phyloP scores from a whole-genome alignment of 179 eudicot genomes.

The Corrigiola litoralis region DNA sequence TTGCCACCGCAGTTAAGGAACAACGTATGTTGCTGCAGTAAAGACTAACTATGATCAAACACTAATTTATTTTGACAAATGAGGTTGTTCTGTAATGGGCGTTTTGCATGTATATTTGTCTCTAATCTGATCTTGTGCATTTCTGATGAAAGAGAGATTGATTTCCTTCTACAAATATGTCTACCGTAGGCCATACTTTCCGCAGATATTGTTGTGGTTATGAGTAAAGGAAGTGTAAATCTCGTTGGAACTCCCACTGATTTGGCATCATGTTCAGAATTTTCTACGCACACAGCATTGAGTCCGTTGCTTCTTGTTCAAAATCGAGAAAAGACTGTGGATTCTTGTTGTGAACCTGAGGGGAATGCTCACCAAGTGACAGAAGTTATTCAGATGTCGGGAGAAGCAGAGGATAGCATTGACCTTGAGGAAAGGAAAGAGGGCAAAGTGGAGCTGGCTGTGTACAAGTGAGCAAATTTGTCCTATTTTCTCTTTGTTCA shows the following conservation, averaged over 20 bases:
- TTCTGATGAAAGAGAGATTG: neutral
- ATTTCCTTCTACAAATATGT: neutral
- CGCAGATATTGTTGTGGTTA: conserved; percentile 73
- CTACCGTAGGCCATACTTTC: conserved; percentile 66
- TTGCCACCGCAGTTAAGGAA: neutral
- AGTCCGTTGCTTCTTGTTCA: conserved; percentile 31
- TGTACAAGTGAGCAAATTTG: conserved; percentile 54
- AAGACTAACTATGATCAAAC: neutral
- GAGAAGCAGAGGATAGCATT: conserved; percentile 35
- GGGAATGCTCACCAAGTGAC: conserved; percentile 23
- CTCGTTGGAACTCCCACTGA: conserved; percentile 71
- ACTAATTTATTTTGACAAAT: neutral
- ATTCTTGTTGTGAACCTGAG: conserved; percentile 18
- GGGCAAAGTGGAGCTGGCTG: conserved; percentile 76
- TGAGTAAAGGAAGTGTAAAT: conserved; percentile 74
- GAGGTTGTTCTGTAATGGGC: neutral
- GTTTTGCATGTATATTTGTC: too few relatives aligned
- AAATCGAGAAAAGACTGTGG: conserved; percentile 26
- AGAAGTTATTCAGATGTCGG: conserved; percentile 34
- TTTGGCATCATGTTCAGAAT: conserved; percentile 41
- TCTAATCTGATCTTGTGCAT: too few relatives aligned
- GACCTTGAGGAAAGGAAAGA: conserved; percentile 76
- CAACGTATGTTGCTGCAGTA: neutral
- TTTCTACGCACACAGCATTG: conserved; percentile 31
- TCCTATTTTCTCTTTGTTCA: neutral